A percentile compares a stretch with the other conserved stretches of the same genome.
Evolutionary conservation across 805 yeast genomes (phyloP).

Genomic region (Torulaspora microellipsoides): DNA sequence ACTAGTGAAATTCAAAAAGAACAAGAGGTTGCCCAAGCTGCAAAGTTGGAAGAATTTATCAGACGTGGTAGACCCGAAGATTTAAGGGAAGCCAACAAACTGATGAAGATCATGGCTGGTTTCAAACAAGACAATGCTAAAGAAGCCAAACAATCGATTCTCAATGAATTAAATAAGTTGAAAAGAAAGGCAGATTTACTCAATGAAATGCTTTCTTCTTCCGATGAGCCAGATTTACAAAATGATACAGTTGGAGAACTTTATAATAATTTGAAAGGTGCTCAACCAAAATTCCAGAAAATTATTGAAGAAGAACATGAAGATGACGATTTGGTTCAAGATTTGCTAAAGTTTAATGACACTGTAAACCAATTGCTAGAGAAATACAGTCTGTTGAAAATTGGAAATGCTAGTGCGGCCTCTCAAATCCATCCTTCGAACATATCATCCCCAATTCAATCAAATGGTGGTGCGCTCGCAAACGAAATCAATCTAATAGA

Average conservation of each 20-base stretch:
- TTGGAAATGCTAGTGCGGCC: slow-evolving; percentile 60
- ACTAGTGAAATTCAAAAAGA: slow-evolving; percentile 88
- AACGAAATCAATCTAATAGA: slow-evolving; percentile 61
- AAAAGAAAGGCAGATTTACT: slow-evolving; percentile 82
- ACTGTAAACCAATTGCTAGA: slow-evolving; percentile 62
- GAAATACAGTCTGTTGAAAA: slow-evolving; percentile 60
- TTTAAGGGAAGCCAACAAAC: slow-evolving; percentile 89
- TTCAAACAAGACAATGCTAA: slow-evolving; percentile 73
- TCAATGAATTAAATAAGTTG: slow-evolving; percentile 78
- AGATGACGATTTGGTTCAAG: slow-evolving; percentile 60
- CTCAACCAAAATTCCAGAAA: slow-evolving; percentile 82
- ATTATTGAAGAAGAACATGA: slow-evolving; percentile 77
- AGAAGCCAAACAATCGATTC: slow-evolving; percentile 67
- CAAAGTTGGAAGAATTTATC: slow-evolving; percentile 91
- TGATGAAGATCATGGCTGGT: slow-evolving; percentile 98
- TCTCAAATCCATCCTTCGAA: slow-evolving; percentile 41
- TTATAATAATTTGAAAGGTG: slow-evolving; percentile 68
- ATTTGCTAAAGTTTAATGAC: slow-evolving; percentile 67
- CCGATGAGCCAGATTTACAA: slow-evolving; percentile 36
- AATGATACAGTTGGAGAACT: slow-evolving; percentile 76
- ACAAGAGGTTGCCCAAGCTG: slow-evolving; percentile 87
- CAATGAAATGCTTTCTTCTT: slow-evolving; percentile 72
- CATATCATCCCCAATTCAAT: slow-evolving; percentile 29
- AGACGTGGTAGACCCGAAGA: slow-evolving; percentile 95
- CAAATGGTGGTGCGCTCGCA: slow-evolving; percentile 37